These are phyloP conservation scores for Phytophthora kernoviae DNA, from an alignment of 352 stramenopile species.

Conservation along the genomic window DNA sequence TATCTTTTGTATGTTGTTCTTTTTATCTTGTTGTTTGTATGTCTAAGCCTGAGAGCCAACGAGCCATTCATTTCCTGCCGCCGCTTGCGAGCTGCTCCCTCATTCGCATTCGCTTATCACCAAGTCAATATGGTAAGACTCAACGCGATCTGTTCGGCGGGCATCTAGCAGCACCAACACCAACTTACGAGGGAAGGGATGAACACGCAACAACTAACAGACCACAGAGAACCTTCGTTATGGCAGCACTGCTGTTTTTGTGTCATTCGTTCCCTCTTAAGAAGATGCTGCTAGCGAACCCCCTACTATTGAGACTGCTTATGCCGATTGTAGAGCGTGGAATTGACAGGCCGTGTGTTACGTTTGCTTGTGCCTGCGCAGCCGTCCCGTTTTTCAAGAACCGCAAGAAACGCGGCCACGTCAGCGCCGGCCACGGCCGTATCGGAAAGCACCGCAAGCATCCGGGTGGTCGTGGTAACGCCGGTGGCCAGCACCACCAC, in stretches of 20 bases:
- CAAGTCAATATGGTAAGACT: slow-evolving; percentile 90
- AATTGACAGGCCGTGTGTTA: slow-evolving; percentile 57
- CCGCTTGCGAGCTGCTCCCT: slow-evolving; percentile 7
- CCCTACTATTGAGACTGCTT: not conserved
- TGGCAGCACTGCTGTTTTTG: not conserved
- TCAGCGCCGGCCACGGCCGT: slow-evolving; percentile 99
- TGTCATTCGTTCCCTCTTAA: not conserved
- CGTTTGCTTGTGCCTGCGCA: slow-evolving; percentile 56
- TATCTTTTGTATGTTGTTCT: not conserved
- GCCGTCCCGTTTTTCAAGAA: slow-evolving; percentile 95
- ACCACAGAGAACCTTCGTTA: not conserved
- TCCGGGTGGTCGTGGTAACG: slow-evolving; percentile 99
- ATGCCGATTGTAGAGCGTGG: slow-evolving; percentile 14
- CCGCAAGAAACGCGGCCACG: slow-evolving; percentile 99
- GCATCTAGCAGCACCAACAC: not conserved
- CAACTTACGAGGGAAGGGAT: not conserved
- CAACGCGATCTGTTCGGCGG: slow-evolving; percentile 6
- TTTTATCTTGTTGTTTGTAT: slow-evolving; percentile 49
- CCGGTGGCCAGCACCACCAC: slow-evolving; percentile 99
- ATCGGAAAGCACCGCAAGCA: slow-evolving; percentile 99
- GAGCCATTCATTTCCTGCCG: slow-evolving; percentile 83
- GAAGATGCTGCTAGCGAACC: not conserved
- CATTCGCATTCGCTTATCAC: slow-evolving; percentile 90
- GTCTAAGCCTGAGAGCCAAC: slow-evolving; percentile 47
- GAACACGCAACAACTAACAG: not conserved